phyloP scores from a whole-genome alignment of 768 basidiomycete species.

The Suillus tomentosus region DNA sequence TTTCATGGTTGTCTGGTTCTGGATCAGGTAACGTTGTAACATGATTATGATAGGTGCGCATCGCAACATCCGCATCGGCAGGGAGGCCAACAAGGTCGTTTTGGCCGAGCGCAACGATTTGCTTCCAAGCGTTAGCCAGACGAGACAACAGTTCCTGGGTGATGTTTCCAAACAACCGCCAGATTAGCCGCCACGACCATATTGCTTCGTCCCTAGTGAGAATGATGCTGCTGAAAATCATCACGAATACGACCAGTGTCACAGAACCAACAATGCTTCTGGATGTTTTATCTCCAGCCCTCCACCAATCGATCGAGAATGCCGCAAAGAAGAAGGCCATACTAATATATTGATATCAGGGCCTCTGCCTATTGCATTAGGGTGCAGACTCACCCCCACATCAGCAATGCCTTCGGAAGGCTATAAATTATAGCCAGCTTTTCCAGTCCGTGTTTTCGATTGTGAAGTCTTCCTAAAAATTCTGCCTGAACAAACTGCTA shows the following conservation, averaged over 20 bases:
- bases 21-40: background rate
- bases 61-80: background rate
- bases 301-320: constrained; percentile 28
- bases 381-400: constrained; percentile 54
- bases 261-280: constrained; percentile 33
- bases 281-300: constrained; percentile 6
- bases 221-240: constrained; percentile 50
- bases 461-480: constrained; percentile 23
- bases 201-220: constrained; percentile 18
- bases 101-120: background rate
- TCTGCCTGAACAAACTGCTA: constrained; percentile 5
- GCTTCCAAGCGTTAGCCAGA: background rate
- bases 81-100: background rate
- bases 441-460: constrained; percentile 44
- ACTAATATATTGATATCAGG: constrained; percentile 16
- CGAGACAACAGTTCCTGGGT: background rate
- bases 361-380: background rate
- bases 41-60: too few species aligned
- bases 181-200: constrained; percentile 24
- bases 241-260: constrained; percentile 29
- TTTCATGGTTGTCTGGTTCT: background rate
- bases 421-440: constrained; percentile 54
- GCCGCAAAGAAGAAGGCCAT: constrained; percentile 33
- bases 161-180: background rate
- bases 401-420: constrained; percentile 55